phyloP scores from a whole-genome alignment of 2,329 filamentous ascomycete genomes.

The Tolypocladium album region DNA sequence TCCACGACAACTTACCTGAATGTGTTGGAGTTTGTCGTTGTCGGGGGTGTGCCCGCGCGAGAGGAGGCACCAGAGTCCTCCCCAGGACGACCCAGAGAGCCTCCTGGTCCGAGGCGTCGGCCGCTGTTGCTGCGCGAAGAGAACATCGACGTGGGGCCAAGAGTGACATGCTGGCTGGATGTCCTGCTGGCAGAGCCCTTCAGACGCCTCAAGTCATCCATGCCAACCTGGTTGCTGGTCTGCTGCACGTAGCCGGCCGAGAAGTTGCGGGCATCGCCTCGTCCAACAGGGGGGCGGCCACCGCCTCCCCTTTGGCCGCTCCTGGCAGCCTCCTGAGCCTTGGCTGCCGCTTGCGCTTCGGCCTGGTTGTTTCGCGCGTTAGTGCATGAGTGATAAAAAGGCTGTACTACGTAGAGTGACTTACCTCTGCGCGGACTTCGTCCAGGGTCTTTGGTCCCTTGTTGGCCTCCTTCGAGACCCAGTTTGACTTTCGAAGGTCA shows the following conservation, averaged over 20 bases:
- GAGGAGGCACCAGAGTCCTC: slow-evolving; percentile 85
- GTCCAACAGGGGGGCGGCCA: slow-evolving; percentile 62
- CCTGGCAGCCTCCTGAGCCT: slow-evolving; percentile 62
- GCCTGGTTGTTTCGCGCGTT: slow-evolving; percentile 29
- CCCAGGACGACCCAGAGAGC: slow-evolving; percentile 58
- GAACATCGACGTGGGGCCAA: slow-evolving; percentile 83
- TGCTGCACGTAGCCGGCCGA: slow-evolving; percentile 61
- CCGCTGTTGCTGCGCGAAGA: slow-evolving; percentile 86
- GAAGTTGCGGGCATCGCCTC: slow-evolving; percentile 81
- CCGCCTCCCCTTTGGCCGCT: slow-evolving; percentile 56
- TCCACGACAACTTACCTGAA: slow-evolving; percentile 64
- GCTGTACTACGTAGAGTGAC: slow-evolving; percentile 11
- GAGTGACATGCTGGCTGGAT: slow-evolving; percentile 50
- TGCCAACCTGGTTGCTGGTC: slow-evolving; percentile 76
- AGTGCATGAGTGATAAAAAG: slow-evolving; percentile 6
- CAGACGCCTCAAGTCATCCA: slow-evolving; percentile 83
- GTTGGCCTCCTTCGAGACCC: slow-evolving; percentile 78
- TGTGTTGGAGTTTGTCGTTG: slow-evolving; percentile 65
- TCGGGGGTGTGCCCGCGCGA: slow-evolving; percentile 78
- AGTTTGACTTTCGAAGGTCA: slow-evolving; percentile 67
- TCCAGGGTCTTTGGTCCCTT: slow-evolving; percentile 97
- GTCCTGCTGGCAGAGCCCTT: slow-evolving; percentile 50
- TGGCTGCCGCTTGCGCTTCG: slow-evolving; percentile 67
- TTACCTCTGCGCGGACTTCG: slow-evolving; percentile 73
- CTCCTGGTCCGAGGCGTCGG: slow-evolving; percentile 65